These are phyloP conservation scores for Eustoma russellianum DNA, from an alignment of 257 asterid genomes.

Conservation along the genomic window DNA sequence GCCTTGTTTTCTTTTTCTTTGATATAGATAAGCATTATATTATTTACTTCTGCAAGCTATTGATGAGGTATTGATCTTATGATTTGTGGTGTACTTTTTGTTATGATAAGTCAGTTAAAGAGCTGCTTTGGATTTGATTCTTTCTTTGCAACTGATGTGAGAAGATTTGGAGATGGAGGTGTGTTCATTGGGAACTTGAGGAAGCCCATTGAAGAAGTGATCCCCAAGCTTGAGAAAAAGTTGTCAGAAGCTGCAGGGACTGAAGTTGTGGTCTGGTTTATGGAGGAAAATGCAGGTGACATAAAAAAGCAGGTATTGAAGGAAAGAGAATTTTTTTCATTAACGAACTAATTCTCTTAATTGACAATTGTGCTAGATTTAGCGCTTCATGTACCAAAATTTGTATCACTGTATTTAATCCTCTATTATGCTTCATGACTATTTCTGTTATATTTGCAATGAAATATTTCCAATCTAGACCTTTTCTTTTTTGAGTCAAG, in stretches of 20 bases:
- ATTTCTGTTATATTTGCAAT: background rate
- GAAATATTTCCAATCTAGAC: background rate
- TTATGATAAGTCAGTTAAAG: slow-evolving; percentile 48
- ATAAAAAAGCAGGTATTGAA: slow-evolving; percentile 64
- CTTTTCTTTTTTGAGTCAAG: no score
- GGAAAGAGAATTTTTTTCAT: background rate
- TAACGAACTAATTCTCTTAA: no score
- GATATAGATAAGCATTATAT: background rate
- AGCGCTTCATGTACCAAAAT: no score
- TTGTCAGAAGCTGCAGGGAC: slow-evolving; percentile 84
- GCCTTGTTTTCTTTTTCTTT: background rate
- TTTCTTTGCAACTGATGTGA: slow-evolving; percentile 76
- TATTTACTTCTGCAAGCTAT: background rate
- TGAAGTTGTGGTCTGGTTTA: slow-evolving; percentile 84
- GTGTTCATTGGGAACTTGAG: slow-evolving; percentile 80
- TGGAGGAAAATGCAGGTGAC: slow-evolving; percentile 74
- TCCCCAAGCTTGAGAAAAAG: slow-evolving; percentile 81
- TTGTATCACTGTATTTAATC: no score
- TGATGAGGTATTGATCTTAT: background rate
- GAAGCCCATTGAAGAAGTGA: slow-evolving; percentile 72
- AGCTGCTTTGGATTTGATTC: slow-evolving; percentile 83
- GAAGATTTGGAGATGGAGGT: slow-evolving; percentile 96
- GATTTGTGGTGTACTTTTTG: slow-evolving; percentile 12
- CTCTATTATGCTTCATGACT: background rate
- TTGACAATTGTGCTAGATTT: no score